Percentiles rank a stretch among this genome's conserved stretches.
These are phyloP conservation scores for Solanum virginianum DNA, from an alignment of 257 asterid species.

Conservation along the genomic window DNA sequence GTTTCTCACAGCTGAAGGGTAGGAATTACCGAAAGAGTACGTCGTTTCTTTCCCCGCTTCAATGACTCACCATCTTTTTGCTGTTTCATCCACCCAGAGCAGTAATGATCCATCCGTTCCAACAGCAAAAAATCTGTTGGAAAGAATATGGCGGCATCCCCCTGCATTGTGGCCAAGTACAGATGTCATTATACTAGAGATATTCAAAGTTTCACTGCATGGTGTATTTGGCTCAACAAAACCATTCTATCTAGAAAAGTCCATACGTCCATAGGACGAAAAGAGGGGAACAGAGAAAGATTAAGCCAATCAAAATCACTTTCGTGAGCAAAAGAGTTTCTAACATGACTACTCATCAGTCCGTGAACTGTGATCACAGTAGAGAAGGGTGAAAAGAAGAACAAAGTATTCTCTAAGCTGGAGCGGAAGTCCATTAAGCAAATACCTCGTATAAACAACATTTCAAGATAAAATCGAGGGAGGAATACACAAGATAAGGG, in stretches of 20 bases:
- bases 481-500: not conserved
- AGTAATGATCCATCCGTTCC: slow-evolving; percentile 77
- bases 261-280: not conserved
- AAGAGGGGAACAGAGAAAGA: not conserved
- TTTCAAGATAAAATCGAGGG: not conserved
- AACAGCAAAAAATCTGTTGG: slow-evolving; percentile 94
- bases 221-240: not conserved
- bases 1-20: not conserved
- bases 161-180: slow-evolving; percentile 23
- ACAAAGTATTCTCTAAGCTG: not conserved
- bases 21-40: slow-evolving; percentile 60
- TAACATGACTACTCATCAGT: not conserved
- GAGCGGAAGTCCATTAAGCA: not conserved
- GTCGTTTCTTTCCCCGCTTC: slow-evolving; percentile 77
- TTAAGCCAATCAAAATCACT: not conserved
- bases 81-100: slow-evolving; percentile 69
- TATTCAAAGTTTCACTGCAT: not conserved
- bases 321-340: not conserved
- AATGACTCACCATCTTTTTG: slow-evolving; percentile 29
- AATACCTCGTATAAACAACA: not conserved
- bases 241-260: not conserved
- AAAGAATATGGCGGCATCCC: slow-evolving; percentile 95
- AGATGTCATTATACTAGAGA: not conserved
- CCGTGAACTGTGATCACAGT: not conserved
- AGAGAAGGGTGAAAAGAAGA: not conserved